Evolutionary conservation across 1,284 basidiomycete species (phyloP), one percentile per base, ranked within the genome.

Genomic region (Meripilus lineatus): DNA sequence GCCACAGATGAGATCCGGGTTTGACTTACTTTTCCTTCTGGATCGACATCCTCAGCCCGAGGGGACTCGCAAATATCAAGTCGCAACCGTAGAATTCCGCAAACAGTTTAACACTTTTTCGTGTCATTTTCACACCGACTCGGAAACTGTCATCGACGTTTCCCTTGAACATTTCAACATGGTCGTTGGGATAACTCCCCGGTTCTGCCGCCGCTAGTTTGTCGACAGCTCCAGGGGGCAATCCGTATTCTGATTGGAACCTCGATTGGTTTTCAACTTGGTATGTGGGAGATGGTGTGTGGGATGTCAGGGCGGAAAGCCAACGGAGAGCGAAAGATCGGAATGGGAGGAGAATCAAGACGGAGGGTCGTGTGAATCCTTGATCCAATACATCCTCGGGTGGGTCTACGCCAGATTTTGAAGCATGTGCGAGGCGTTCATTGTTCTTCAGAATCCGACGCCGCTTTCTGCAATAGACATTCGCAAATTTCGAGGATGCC

Each of bases 141-240:
- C 90, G 73, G 67, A 99, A 99, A 56, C 83, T 92, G 65, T 99
- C 96, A 61, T 99, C 96, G 37, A 93, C 80, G 63, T 99, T 99
- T n/a, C 96, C 96, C 51, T 79, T 79, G 72, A 99, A 98, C 47
- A 82, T 96, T 56, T 91, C 90, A 13, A 95, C 78, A 61, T 99
- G 96, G 58, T 99, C 96, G 7, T 64, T 62, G 0, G 96, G 88
- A 59, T 94, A 94, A 23, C 80, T 80, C n/a, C 83, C 81, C 2
- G 77, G 76, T 45, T 81, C 79, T 11, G 84, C 84, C 4, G 66
- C 67, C 22, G 81, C 75, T 5, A 99, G 77, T 58, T 94, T 96
- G 67, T 98, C 95, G 6, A 80, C 65, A 3, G 81, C 78, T 21
- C 83, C 89, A 1, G 78, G 67, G 0, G 95, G 93, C 2, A 98